Conservation (phyloP, 139 green algal species). For the Yamagishiella unicocca region DNA sequence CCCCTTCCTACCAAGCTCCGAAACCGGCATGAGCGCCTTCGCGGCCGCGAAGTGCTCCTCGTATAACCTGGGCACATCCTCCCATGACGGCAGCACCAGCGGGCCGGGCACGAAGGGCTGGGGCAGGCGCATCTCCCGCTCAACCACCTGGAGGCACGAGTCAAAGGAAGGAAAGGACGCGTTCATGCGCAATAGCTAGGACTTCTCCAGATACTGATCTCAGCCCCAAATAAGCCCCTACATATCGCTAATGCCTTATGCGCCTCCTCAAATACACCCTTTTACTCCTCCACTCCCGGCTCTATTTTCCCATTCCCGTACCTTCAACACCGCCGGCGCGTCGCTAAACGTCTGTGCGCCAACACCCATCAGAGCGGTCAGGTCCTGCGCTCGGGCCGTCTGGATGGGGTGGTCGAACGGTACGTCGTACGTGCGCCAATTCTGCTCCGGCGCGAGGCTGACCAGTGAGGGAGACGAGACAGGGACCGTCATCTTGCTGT, state of each 20-base stretch:
- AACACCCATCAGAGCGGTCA: neutral
- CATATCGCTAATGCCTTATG: neutral
- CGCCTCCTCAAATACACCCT: neutral
- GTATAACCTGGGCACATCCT: constrained; percentile 1
- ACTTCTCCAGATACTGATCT: neutral
- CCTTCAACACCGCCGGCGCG: constrained; percentile 12
- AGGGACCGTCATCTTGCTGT: neutral
- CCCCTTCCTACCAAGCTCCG: neutral
- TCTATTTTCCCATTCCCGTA: neutral
- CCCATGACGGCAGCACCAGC: constrained; percentile 20
- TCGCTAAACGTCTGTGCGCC: neutral
- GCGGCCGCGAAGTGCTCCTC: constrained; percentile 25
- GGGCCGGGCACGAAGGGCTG: constrained; percentile 3
- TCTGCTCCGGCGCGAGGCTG: neutral
- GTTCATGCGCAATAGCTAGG: neutral
- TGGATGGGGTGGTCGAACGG: constrained; percentile 24
- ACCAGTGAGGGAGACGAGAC: neutral
- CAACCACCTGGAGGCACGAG: neutral
- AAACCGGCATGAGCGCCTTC: constrained; percentile 21
- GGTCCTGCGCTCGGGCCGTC: neutral
- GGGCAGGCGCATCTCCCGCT: constrained; percentile 25
- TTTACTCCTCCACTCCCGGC: neutral
- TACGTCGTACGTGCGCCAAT: constrained; percentile 33
- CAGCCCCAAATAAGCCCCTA: neutral
- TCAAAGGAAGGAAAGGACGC: neutral